These are phyloP conservation scores for Plasmodium gaboni DNA, from an alignment of 169 alveolate genomes.

Conservation along the genomic window DNA sequence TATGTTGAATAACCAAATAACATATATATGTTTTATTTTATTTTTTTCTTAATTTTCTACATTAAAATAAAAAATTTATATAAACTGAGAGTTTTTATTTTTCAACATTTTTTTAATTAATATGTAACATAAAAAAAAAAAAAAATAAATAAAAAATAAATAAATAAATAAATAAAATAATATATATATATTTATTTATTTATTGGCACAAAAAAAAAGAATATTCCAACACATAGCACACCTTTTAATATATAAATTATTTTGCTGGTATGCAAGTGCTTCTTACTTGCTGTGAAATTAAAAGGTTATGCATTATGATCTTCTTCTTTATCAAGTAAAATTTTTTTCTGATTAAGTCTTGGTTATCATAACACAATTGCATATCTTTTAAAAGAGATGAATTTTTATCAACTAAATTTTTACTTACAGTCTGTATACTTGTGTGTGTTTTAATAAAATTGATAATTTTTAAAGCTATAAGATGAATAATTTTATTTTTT, in stretches of 20 bases:
- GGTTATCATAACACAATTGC: constrained; percentile 39
- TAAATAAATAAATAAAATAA: too few species aligned
- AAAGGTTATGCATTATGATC: constrained; percentile 8
- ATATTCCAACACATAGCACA: too few species aligned
- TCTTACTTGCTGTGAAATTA: constrained; percentile 14
- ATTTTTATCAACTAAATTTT: constrained; percentile 34
- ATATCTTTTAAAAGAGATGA: constrained; percentile 9
- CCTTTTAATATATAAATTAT: too few species aligned
- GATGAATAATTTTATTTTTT: constrained; percentile 18
- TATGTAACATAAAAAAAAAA: too few species aligned
- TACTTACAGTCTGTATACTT: constrained; percentile 25
- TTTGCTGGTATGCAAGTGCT: neutral
- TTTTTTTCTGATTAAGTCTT: constrained; percentile 31
- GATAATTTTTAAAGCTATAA: constrained; percentile 27
- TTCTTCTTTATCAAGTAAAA: constrained; percentile 25
- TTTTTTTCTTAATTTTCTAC: too few species aligned
- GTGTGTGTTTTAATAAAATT: constrained; percentile 18
- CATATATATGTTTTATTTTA: too few species aligned
- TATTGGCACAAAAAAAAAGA: too few species aligned
- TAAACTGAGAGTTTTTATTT: too few species aligned
- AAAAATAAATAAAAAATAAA: too few species aligned
- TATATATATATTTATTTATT: neutral
- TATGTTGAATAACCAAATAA: neutral
- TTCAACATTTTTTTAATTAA: too few species aligned
- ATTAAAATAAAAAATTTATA: too few species aligned